Evolutionary conservation across 108 stramenopile species (phyloP).

Genomic region (Epipyxis sp.): DNA sequence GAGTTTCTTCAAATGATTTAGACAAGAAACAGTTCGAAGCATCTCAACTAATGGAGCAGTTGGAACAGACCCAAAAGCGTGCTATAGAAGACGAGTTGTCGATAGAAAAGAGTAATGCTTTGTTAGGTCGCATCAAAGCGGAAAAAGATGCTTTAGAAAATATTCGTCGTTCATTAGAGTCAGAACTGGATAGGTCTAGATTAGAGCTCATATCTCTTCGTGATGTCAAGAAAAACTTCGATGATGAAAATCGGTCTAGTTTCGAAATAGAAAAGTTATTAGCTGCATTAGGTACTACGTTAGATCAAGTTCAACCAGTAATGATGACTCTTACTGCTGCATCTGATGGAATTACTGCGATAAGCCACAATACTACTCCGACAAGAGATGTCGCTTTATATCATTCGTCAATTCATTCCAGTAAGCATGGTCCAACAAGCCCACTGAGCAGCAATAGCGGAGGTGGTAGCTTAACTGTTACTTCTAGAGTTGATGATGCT

Average conservation of each 20-base stretch:
- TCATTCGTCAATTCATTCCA: no score
- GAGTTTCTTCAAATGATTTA: no score
- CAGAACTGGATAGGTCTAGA: not conserved
- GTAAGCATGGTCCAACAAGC: no score
- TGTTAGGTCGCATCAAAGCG: not conserved
- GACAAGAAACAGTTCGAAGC: no score
- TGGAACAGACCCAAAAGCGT: not conserved
- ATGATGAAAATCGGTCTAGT: not conserved
- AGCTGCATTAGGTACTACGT: not conserved
- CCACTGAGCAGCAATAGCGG: no score
- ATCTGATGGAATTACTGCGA: no score
- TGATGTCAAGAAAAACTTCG: not conserved
- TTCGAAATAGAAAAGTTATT: not conserved
- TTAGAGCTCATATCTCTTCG: not conserved
- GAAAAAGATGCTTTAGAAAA: conserved; percentile 5
- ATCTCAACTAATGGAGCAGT: no score
- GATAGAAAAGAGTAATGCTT: not conserved
- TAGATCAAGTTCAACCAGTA: not conserved
- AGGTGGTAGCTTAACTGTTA: no score
- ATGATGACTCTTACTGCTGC: no score
- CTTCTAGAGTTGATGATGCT: not conserved
- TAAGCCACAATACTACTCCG: no score
- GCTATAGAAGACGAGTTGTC: not conserved
- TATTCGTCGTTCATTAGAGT: not conserved
- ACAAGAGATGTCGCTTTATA: no score